Evolutionary conservation across 768 basidiomycete genomes (phyloP).

Genomic region (Leccinum barrowsii): DNA sequence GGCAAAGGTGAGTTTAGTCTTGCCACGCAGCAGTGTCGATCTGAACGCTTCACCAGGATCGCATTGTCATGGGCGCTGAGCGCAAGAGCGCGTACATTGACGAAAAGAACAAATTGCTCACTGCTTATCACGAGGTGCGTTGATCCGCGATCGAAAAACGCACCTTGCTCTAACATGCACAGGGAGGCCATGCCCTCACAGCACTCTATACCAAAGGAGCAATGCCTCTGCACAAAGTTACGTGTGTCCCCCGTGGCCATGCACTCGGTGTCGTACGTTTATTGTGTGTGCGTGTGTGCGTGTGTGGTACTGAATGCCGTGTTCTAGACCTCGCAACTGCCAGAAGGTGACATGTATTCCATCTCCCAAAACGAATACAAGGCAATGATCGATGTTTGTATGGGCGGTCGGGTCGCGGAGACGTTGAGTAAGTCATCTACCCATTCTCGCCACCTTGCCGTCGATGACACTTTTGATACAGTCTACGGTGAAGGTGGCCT

Average conservation of each 20-base stretch:
- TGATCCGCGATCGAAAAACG: neutral
- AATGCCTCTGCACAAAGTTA: constrained; percentile 97
- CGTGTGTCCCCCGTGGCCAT: constrained; percentile 94
- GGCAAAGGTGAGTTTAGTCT: constrained; percentile 69
- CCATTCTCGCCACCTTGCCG: neutral
- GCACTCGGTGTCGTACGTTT: constrained; percentile 78
- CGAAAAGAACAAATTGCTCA: constrained; percentile 80
- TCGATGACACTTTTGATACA: constrained; percentile 28
- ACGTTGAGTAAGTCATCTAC: constrained; percentile 59
- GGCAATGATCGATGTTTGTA: constrained; percentile 83
- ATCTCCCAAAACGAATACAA: constrained; percentile 71
- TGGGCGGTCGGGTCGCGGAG: constrained; percentile 96
- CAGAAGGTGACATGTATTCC: constrained; percentile 73
- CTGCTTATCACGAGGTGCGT: constrained; percentile 92
- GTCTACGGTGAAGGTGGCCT: constrained; percentile 88
- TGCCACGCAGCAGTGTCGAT: neutral
- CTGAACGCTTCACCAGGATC: constrained; percentile 51
- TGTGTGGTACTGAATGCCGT: constrained; percentile 9
- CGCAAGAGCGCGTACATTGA: constrained; percentile 87
- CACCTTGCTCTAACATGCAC: constrained; percentile 11
- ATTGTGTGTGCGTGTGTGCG: neutral
- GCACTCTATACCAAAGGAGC: constrained; percentile 93
- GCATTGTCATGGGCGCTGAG: constrained; percentile 96
- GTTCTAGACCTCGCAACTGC: constrained; percentile 66
- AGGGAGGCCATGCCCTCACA: constrained; percentile 93